Evolutionary conservation across 306 rosid genomes (phyloP), one percentile per base, ranked within the genome.

Genomic region (Quillaja saponaria): DNA sequence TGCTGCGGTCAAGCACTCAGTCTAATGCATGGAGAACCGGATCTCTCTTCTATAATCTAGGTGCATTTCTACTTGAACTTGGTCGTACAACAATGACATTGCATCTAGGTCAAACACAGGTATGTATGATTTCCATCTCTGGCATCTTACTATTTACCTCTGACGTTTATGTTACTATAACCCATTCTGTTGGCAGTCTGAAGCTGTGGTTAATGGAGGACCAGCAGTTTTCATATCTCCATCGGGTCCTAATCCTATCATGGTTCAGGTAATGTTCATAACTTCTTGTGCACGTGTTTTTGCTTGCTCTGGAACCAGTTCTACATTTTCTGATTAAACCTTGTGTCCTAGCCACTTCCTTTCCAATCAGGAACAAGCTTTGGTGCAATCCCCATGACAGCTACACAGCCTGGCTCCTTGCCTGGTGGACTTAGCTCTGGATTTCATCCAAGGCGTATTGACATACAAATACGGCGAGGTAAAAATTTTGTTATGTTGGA

Each of bases 401-500:
- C 82, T 41, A 55, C 83, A 73, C 99, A 86, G 68, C 69, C 95
- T 68, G 77, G 78, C 49, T 71, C 98, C 77, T 66, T 86, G 53
- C 81, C 81, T 13, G 74, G 83, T 65, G 96, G 87, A 54, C 76
- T 74, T 61, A 84, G 95, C 37, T 75, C 87, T 18, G 85, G 78
- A 53, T 78, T 84, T 72, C 62, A 82, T 53, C 99, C 99, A 10
- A 80, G 97, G 82, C 95, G 95, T 62, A 90, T 94, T 47, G 99
- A 94, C 58, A 94, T 94, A 78, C 99, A 94, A 75, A 94, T 94
- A 68, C 81, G 96, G 40, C 80, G 96, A 81, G 99, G 99, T 94
- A 70, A 4, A 45, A 58, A 34, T 48, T 46, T 25, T 19, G 58
- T 39, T 61, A 41, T 57, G 47, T 47, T 63, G 5, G 40, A 48